Evolutionary conservation across 805 yeast species (phyloP).

Genomic region (Myxozyma geophila): DNA sequence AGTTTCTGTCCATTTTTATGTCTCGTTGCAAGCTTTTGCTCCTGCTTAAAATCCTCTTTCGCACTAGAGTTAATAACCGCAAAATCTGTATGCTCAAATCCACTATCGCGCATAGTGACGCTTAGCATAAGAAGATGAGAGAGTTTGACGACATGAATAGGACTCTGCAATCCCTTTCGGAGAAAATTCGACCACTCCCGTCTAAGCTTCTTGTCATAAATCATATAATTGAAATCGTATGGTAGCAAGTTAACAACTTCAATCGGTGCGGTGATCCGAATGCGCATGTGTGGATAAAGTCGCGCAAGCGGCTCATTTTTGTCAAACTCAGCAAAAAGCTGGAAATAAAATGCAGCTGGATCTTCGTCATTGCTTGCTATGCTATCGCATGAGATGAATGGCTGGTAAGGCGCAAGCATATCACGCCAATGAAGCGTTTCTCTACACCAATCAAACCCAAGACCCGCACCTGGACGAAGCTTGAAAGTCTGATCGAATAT

Average conservation of each 20-base stretch:
- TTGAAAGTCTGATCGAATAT: slow-evolving; percentile 64
- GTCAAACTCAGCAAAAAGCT: slow-evolving; percentile 69
- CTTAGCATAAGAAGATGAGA: slow-evolving; percentile 72
- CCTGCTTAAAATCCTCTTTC: slow-evolving; percentile 61
- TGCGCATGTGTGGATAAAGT: slow-evolving; percentile 81
- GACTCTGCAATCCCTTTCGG: slow-evolving; percentile 66
- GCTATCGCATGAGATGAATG: slow-evolving; percentile 63
- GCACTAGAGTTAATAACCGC: slow-evolving; percentile 64
- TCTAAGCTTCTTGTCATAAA: slow-evolving; percentile 74
- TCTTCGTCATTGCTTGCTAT: slow-evolving; percentile 43
- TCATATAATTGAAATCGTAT: slow-evolving; percentile 70
- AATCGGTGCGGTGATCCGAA: slow-evolving; percentile 81
- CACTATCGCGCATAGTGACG: slow-evolving; percentile 58
- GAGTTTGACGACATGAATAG: slow-evolving; percentile 79
- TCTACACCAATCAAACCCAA: slow-evolving; percentile 67
- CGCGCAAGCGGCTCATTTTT: slow-evolving; percentile 69
- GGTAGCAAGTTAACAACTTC: slow-evolving; percentile 86
- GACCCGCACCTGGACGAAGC: slow-evolving; percentile 59
- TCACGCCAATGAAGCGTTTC: slow-evolving; percentile 68
- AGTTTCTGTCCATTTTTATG: slow-evolving; percentile 70
- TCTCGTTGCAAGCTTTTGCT: slow-evolving; percentile 56
- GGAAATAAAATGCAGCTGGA: slow-evolving; percentile 62
- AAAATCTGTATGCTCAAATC: slow-evolving; percentile 68
- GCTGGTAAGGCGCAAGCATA: slow-evolving; percentile 52
- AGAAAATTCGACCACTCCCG: slow-evolving; percentile 69